phyloP scores from a whole-genome alignment of 352 stramenopile species.

The Aphanomyces cochlioides region DNA sequence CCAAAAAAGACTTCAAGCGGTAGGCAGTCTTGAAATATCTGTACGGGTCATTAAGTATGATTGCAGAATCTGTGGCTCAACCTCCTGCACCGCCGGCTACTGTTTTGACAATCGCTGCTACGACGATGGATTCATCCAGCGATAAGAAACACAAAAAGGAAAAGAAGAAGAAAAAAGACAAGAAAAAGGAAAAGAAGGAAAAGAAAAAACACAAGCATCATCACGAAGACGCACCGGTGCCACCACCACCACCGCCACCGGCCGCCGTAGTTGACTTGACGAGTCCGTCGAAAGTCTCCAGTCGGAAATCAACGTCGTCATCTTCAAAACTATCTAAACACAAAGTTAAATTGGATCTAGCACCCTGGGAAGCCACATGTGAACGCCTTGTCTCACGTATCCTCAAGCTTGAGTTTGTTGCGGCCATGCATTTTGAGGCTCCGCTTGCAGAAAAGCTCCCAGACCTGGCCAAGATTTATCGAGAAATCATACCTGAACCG shows the following conservation, averaged over 20 bases:
- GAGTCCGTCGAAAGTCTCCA: neutral
- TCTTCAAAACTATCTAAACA: constrained; percentile 6
- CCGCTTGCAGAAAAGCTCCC: constrained; percentile 72
- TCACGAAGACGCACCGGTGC: neutral
- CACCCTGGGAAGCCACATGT: constrained; percentile 58
- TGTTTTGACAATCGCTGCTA: too few species aligned
- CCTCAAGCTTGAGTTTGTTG: constrained; percentile 72
- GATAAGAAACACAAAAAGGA: constrained; percentile 50
- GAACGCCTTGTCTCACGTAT: constrained; percentile 70
- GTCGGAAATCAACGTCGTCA: neutral
- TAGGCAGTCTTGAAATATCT: too few species aligned
- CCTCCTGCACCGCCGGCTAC: too few species aligned
- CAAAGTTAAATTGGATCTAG: constrained; percentile 45
- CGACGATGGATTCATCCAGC: too few species aligned
- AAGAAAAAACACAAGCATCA: constrained; percentile 41
- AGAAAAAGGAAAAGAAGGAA: constrained; percentile 68
- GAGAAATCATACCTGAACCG: constrained; percentile 57
- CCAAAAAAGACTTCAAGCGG: too few species aligned
- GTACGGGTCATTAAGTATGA: too few species aligned
- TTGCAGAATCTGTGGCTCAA: too few species aligned
- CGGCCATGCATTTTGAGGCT: constrained; percentile 76
- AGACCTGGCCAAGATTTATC: constrained; percentile 62
- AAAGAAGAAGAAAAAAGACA: constrained; percentile 62
- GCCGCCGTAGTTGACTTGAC: neutral
- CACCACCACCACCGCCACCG: neutral